These are phyloP conservation scores for Hysterangium stoloniferum DNA, from an alignment of 768 basidiomycete genomes.

Conservation along the genomic window DNA sequence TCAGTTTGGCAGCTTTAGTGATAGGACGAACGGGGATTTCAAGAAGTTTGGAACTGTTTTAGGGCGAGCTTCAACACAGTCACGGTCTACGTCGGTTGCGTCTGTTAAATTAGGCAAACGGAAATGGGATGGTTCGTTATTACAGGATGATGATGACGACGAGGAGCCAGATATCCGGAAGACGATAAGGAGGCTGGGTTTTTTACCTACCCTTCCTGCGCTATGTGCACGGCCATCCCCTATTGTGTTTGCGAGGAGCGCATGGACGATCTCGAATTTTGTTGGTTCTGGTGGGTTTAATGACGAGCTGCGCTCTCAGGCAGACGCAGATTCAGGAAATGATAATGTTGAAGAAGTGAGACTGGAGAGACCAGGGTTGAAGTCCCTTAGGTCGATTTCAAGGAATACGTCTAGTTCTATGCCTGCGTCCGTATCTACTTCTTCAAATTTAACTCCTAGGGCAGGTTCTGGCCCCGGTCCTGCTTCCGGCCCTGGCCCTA, in stretches of 20 bases:
- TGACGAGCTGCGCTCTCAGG: neutral
- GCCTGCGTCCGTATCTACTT: neutral
- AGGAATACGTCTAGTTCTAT: too few species aligned
- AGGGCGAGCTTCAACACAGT: too few species aligned
- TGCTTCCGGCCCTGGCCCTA: neutral
- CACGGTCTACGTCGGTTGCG: too few species aligned
- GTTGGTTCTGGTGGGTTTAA: neutral
- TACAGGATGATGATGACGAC: neutral
- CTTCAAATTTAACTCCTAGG: neutral
- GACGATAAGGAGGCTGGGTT: constrained; percentile 2
- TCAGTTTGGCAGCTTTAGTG: neutral
- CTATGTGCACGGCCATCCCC: constrained; percentile 9
- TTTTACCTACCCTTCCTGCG: neutral
- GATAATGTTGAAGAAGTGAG: neutral
- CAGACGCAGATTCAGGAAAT: neutral
- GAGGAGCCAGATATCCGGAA: neutral
- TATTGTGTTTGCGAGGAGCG: neutral
- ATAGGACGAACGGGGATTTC: too few species aligned
- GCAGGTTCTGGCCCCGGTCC: neutral
- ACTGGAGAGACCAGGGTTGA: neutral
- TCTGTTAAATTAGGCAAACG: too few species aligned
- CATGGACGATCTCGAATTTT: neutral
- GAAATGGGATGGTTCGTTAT: neutral
- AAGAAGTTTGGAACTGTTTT: too few species aligned
- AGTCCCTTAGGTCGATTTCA: too few species aligned